Evolutionary conservation across 2,329 filamentous ascomycete genomes (phyloP).

Genomic region (Phyllosticta capitalensis): DNA sequence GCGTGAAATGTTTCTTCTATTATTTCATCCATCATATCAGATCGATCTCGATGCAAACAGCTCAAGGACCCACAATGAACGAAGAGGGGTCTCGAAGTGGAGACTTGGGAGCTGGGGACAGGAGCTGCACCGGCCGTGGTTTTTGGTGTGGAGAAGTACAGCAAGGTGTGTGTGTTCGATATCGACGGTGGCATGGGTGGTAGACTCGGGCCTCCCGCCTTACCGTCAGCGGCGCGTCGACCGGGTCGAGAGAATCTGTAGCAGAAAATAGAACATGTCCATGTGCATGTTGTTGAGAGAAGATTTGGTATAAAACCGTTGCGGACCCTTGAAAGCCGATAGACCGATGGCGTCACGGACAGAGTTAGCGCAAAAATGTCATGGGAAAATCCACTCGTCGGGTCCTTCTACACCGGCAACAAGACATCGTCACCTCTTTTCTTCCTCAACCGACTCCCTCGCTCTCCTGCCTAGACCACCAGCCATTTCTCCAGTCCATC

Average conservation of each 20-base stretch:
- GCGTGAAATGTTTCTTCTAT: not conserved
- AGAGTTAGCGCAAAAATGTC: constrained; percentile 7
- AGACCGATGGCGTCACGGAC: constrained; percentile 6
- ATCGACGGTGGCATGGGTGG: not conserved
- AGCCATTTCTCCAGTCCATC: not conserved
- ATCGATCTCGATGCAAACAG: not conserved
- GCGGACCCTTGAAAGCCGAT: constrained; percentile 8
- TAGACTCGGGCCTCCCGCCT: not conserved
- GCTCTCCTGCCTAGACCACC: not conserved
- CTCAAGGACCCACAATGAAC: not conserved
- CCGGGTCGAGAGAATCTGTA: not conserved
- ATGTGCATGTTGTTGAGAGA: not conserved
- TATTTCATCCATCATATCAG: not conserved
- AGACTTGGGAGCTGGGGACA: constrained; percentile 3
- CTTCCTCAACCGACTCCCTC: not conserved
- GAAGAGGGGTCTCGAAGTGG: constrained; percentile 6
- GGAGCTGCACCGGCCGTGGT: not conserved
- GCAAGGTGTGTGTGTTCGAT: not conserved
- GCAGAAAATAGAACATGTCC: not conserved
- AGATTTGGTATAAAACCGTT: not conserved
- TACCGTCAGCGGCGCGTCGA: not conserved
- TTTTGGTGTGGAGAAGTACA: not conserved
- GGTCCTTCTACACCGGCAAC: too few species aligned
- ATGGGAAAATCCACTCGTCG: not conserved
- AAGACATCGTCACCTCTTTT: not conserved